Evolutionary conservation across 2,329 filamentous ascomycete genomes (phyloP).

Genomic region (Epichloe baconii): DNA sequence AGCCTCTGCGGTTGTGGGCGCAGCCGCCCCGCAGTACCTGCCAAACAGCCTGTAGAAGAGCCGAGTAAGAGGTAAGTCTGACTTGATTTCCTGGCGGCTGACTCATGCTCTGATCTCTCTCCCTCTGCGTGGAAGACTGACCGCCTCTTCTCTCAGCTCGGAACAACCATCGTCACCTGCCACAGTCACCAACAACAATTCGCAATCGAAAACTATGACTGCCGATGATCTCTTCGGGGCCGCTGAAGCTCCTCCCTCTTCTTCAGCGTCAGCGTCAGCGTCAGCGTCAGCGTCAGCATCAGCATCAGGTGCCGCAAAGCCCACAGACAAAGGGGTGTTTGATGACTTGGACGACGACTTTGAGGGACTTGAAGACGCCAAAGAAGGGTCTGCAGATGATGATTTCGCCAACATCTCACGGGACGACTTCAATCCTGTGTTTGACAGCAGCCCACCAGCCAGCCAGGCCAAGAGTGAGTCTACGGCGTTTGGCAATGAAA

Average conservation of each 20-base stretch:
- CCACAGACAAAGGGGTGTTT: slow-evolving; percentile 40
- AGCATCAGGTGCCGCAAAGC: slow-evolving; percentile 15
- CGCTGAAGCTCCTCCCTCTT: slow-evolving; percentile 4
- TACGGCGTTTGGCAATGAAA: slow-evolving; percentile 38
- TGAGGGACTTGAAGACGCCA: slow-evolving; percentile 71
- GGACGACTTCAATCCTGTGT: slow-evolving; percentile 71
- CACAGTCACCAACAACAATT: slow-evolving; percentile 15
- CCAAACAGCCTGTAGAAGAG: slow-evolving; percentile 13
- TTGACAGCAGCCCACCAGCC: slow-evolving; percentile 54
- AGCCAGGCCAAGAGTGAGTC: slow-evolving; percentile 42
- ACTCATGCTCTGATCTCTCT: no score
- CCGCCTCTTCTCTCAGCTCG: slow-evolving; percentile 7
- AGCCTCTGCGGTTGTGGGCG: not conserved
- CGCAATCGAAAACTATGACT: slow-evolving; percentile 18
- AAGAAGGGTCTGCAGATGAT: slow-evolving; percentile 66
- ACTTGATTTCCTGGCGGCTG: not conserved
- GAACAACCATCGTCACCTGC: slow-evolving; percentile 20
- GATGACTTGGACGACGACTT: slow-evolving; percentile 72
- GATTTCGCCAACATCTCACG: slow-evolving; percentile 65
- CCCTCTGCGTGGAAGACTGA: not conserved
- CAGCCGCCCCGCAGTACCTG: slow-evolving; percentile 10
- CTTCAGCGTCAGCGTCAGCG: not conserved
- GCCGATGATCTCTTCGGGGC: slow-evolving; percentile 31
- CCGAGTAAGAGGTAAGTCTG: slow-evolving; percentile 15
- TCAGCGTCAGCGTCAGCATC: not conserved